phyloP scores from a whole-genome alignment of 2,329 filamentous ascomycete species.

The Tolypocladium nubicola region DNA sequence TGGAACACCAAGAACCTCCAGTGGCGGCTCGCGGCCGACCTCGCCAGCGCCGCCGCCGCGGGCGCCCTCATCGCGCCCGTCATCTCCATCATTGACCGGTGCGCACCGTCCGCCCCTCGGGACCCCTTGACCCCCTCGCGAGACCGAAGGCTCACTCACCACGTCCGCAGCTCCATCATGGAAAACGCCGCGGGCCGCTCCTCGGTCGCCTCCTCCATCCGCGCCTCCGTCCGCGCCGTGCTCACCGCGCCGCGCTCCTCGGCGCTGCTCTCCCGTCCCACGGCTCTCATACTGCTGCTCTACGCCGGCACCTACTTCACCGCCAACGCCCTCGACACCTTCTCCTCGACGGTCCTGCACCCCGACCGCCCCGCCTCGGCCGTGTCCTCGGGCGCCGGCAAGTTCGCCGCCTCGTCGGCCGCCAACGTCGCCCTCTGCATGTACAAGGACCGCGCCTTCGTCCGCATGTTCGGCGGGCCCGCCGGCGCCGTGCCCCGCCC shows the following conservation, averaged over 20 bases:
- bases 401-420: slow-evolving; percentile 71
- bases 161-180: slow-evolving; percentile 54
- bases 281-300: slow-evolving; percentile 58
- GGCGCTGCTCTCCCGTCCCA: slow-evolving; percentile 54
- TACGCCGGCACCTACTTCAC: slow-evolving; percentile 87
- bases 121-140: no score
- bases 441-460: slow-evolving; percentile 83
- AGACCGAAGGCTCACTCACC: slow-evolving; percentile 5
- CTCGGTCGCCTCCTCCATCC: slow-evolving; percentile 48
- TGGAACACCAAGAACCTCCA: slow-evolving; percentile 74
- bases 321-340: slow-evolving; percentile 79
- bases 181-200: slow-evolving; percentile 66
- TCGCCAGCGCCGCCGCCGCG: slow-evolving; percentile 57
- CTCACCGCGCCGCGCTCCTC: slow-evolving; percentile 44
- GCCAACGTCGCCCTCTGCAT: slow-evolving; percentile 80
- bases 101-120: slow-evolving; percentile 9
- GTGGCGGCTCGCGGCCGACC: slow-evolving; percentile 56
- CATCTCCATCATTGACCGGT: slow-evolving; percentile 84
- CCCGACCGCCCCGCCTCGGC: slow-evolving; percentile 42
- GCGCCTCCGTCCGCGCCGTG: slow-evolving; percentile 44
- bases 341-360: slow-evolving; percentile 46
- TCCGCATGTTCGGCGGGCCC: slow-evolving; percentile 63
- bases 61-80: slow-evolving; percentile 70
- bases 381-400: slow-evolving; percentile 64
- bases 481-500: slow-evolving; percentile 35